Percentiles rank a stretch among this genome's conserved stretches.
Evolutionary conservation across 2,329 filamentous ascomycete genomes (phyloP).

Genomic region (Lachnellula cervina): DNA sequence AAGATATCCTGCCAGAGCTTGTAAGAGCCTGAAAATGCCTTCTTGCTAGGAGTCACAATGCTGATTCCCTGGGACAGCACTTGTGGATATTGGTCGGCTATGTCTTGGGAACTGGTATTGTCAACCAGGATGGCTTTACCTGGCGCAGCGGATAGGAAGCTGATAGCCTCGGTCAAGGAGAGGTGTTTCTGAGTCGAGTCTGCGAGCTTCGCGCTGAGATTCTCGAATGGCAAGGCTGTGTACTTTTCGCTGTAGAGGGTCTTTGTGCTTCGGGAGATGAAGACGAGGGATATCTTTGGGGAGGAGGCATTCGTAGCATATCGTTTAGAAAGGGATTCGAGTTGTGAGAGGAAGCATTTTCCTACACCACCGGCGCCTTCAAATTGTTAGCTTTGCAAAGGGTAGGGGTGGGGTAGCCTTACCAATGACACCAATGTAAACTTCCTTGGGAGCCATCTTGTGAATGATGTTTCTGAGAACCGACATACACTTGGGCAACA

Average conservation of each 20-base stretch:
- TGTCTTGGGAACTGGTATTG: conserved; percentile 87
- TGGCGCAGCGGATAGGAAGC: conserved; percentile 73
- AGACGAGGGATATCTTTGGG: conserved; percentile 67
- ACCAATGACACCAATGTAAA: conserved; percentile 44
- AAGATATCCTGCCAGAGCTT: conserved; percentile 87
- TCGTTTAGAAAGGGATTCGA: conserved; percentile 61
- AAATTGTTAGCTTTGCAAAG: conserved; percentile 17
- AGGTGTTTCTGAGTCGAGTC: conserved; percentile 61
- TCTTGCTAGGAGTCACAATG: conserved; percentile 97
- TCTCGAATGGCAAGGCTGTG: conserved; percentile 58
- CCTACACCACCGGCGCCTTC: conserved; percentile 89
- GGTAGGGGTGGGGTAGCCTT: conserved; percentile 11
- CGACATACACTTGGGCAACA: neutral
- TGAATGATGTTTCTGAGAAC: neutral
- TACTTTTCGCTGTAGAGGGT: conserved; percentile 73
- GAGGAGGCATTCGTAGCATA: conserved; percentile 46
- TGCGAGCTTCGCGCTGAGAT: conserved; percentile 57
- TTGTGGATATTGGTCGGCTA: conserved; percentile 77
- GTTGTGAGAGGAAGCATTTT: conserved; percentile 82
- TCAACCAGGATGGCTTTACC: conserved; percentile 81
- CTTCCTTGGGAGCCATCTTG: conserved; percentile 31
- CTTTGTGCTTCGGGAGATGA: conserved; percentile 81
- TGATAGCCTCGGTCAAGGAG: conserved; percentile 63
- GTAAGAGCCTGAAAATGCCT: conserved; percentile 82
- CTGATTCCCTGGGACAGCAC: conserved; percentile 79